Base-by-base conservation (phyloP, 139 green algal species). In the Chlorella sorokiniana region DNA sequence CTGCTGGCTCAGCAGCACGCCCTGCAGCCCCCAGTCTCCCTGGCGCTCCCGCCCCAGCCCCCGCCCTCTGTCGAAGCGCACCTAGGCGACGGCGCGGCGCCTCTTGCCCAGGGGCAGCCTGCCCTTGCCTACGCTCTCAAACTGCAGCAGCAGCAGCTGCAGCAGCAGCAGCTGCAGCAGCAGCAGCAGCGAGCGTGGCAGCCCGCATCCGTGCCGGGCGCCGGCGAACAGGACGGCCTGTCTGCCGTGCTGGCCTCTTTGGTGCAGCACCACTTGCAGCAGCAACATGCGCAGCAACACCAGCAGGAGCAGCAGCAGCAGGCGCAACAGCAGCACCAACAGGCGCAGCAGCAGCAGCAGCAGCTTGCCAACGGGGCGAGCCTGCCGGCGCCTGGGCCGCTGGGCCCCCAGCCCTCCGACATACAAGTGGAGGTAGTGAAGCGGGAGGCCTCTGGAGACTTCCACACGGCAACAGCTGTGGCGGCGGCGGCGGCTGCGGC, bases 1-100 rank as follows among this genome's bases (percentile, higher is more conserved):
- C 71, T 78, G 48, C 48, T 78, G 71, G 35, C 44, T 45, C 71
- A 78, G 71, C 71, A 67, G 71, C 71, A 78, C 71, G 25, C 29
- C 31, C 27, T 79, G 73, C 44, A 77, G 14, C 31, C 33, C 9
- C 27, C 48, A 35, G 71, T 11, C 27, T 5, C 27, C 4, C 37
- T 33, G 31, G 25, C 29, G 42, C n/a, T 42, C 10, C 14, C 42
- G 42, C 1, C 2, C 4, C 68, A 1, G 42, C 25, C 29, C n/a
- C 42, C 16, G 42, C 42, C n/a, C 54, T 27, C 54, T 33, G 4
- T 27, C 25, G 4, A 4, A 33, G 54, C 54, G 22, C 54, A 10
- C 20, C 11, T 2, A 4, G n/a, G n/a, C n/a, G n/a, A n/a, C 54
- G 11, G 25, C 3, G 54, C 23, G 11, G 54, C 18, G 54, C 1